Evolutionary conservation across 140 eudicot genomes (phyloP).

Genomic region (Oenanthe javanica): DNA sequence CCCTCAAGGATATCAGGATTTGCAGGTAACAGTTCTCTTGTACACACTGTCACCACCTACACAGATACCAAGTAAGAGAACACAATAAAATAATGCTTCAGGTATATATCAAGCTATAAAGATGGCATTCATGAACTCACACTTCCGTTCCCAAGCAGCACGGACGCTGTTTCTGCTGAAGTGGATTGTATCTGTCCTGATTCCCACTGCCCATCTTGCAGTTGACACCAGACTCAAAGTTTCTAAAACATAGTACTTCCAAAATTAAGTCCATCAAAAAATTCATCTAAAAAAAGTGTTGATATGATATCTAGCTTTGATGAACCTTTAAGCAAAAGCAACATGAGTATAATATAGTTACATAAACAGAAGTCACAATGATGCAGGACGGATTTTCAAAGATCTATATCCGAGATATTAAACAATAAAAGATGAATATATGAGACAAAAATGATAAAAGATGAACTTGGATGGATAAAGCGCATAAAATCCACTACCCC

Average conservation of each 20-base stretch:
- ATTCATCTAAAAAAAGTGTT: background rate
- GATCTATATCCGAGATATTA: no score
- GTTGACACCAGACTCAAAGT: constrained; percentile 86
- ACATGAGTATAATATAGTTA: background rate
- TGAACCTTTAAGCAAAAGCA: background rate
- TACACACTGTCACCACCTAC: constrained; percentile 57
- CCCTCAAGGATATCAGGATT: constrained; percentile 11
- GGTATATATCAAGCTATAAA: constrained; percentile 9
- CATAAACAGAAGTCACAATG: background rate
- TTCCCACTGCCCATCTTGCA: constrained; percentile 65
- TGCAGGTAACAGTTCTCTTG: constrained; percentile 11
- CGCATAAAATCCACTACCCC: no score
- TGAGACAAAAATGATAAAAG: no score
- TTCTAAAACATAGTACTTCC: constrained; percentile 40
- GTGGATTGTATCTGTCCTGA: constrained; percentile 70
- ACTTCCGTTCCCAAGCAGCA: constrained; percentile 57
- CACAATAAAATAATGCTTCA: constrained; percentile 8
- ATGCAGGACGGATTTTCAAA: no score
- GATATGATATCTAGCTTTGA: background rate
- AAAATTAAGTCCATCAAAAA: background rate
- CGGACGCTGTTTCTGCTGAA: constrained; percentile 58
- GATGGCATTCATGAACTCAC: constrained; percentile 40
- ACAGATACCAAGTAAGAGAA: constrained; percentile 3
- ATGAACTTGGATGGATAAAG: no score
- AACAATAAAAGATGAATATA: no score